phyloP scores from a whole-genome alignment of 2,329 filamentous ascomycete genomes.

The Diaporthe helianthi region DNA sequence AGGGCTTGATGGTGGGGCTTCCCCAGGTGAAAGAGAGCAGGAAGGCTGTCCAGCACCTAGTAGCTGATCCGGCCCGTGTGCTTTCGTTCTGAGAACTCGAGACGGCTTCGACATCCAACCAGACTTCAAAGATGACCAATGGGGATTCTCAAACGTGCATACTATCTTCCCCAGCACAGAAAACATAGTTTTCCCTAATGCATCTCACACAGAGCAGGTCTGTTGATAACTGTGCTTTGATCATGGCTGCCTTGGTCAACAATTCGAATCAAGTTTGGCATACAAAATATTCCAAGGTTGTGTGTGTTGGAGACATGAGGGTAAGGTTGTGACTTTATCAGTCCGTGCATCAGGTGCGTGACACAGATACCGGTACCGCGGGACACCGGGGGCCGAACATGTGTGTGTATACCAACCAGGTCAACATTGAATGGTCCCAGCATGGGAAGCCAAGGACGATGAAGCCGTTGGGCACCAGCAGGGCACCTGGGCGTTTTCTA shows the following conservation, averaged over 20 bases:
- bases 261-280: neutral
- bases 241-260: too few species aligned
- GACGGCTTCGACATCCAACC: too few species aligned
- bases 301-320: neutral
- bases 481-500: neutral
- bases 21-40: too few species aligned
- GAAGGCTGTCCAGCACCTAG: neutral
- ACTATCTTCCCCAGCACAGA: neutral
- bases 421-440: too few species aligned
- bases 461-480: neutral
- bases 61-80: neutral
- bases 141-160: neutral
- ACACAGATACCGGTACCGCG: neutral
- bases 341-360: neutral
- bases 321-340: too few species aligned
- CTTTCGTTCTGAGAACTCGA: too few species aligned
- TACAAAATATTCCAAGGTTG: too few species aligned
- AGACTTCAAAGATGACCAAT: neutral
- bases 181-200: neutral
- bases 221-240: neutral
- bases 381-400: neutral
- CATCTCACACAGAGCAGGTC: neutral
- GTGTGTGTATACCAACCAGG: too few species aligned
- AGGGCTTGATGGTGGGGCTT: neutral
- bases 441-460: too few species aligned